Conservation (phyloP, 768 basidiomycete genomes). For the Mycena vulgaris region DNA sequence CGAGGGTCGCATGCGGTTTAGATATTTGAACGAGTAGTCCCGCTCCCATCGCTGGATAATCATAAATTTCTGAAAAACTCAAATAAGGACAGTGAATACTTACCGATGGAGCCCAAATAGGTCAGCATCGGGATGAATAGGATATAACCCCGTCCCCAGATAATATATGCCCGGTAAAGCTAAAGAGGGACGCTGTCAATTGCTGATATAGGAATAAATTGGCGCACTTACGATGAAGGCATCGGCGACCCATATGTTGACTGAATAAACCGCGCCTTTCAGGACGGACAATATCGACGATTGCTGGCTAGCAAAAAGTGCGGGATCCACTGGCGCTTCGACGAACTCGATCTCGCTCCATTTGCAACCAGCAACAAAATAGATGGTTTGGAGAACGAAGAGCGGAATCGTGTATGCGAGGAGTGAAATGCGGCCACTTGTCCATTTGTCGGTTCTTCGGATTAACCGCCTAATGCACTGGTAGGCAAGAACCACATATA, state of each 20-base stretch:
- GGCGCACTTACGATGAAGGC: neutral
- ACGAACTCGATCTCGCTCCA: conserved; percentile 12
- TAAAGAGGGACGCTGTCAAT: neutral
- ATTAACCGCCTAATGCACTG: neutral
- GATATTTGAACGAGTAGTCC: conserved; percentile 1
- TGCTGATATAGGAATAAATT: neutral
- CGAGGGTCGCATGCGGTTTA: neutral
- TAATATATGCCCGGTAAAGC: conserved; percentile 7
- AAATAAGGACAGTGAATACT: neutral
- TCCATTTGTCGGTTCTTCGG: neutral
- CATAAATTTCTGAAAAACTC: neutral
- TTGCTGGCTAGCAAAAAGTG: neutral
- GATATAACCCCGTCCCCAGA: neutral
- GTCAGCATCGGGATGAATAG: neutral
- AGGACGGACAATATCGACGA: neutral
- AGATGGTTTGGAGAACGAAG: conserved; percentile 2
- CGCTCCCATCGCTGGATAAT: neutral
- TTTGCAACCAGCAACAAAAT: conserved; percentile 7
- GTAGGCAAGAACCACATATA: neutral
- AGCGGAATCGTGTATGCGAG: neutral
- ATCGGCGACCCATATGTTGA: conserved; percentile 11
- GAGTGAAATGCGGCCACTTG: neutral
- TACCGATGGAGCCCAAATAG: neutral
- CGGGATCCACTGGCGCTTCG: neutral
- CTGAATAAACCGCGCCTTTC: neutral